A percentile compares a stretch with the other conserved stretches of the same genome.
Evolutionary conservation across 2,329 filamentous ascomycete genomes (phyloP).

Genomic region (Neodidymelliopsis sp.): DNA sequence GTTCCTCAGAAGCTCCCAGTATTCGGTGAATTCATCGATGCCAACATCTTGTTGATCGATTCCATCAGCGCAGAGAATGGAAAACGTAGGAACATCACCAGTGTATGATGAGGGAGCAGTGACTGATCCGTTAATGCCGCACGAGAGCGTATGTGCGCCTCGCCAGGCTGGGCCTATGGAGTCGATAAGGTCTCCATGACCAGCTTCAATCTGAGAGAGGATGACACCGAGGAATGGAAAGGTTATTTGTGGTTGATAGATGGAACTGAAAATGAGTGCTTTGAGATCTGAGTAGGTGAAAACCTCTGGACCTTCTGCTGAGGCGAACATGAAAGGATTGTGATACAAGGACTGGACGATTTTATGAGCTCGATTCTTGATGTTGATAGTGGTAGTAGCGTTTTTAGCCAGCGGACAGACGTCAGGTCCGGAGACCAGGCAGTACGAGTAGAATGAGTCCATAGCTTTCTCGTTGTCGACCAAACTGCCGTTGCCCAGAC

Average conservation of each 20-base stretch:
- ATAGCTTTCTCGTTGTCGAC: slow-evolving; percentile 55
- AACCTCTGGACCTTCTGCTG: slow-evolving; percentile 37
- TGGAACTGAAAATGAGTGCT: slow-evolving; percentile 43
- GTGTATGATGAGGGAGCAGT: slow-evolving; percentile 2
- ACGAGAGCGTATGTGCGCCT: slow-evolving; percentile 35
- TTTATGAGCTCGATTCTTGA: slow-evolving; percentile 43
- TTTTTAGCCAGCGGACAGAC: slow-evolving; percentile 51
- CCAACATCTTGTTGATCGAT: slow-evolving; percentile 39
- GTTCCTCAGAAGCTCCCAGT: slow-evolving; percentile 43
- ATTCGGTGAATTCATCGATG: slow-evolving; percentile 40
- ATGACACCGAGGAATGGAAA: slow-evolving; percentile 48
- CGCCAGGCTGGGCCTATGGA: slow-evolving; percentile 25
- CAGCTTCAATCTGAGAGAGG: slow-evolving; percentile 45
- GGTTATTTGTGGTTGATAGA: slow-evolving; percentile 46
- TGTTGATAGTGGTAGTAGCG: slow-evolving; percentile 41
- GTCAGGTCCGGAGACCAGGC: slow-evolving; percentile 51
- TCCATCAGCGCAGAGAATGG: slow-evolving; percentile 53
- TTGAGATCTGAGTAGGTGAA: slow-evolving; percentile 53
- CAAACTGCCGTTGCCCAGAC: slow-evolving; percentile 52
- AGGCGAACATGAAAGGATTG: slow-evolving; percentile 50
- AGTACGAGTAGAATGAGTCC: slow-evolving; percentile 55
- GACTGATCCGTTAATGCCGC: slow-evolving; percentile 32
- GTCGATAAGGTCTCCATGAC: slow-evolving; percentile 29
- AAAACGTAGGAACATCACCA: slow-evolving; percentile 21
- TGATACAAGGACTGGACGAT: slow-evolving; percentile 51